phyloP scores from a whole-genome alignment of 2,329 filamentous ascomycete species.

The Verticillium nonalfalfae region DNA sequence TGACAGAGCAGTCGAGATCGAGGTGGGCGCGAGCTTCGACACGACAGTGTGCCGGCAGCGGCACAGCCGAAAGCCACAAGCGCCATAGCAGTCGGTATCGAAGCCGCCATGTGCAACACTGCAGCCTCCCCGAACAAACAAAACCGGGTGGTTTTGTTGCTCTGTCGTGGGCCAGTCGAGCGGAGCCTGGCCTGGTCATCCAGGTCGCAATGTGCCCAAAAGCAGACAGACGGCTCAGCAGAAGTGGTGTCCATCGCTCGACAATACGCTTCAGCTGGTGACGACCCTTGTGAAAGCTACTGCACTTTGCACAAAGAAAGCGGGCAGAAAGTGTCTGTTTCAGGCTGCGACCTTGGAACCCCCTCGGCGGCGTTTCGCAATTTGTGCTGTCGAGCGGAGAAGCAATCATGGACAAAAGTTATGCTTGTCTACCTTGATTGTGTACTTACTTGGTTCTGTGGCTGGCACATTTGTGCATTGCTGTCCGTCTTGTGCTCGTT shows the following conservation, averaged over 20 bases:
- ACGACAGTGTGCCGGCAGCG: neutral
- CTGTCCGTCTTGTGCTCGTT: neutral
- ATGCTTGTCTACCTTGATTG: neutral
- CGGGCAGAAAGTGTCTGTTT: neutral
- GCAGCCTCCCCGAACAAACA: too few relatives aligned
- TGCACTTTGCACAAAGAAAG: neutral
- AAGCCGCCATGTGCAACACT: neutral
- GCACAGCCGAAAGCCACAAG: neutral
- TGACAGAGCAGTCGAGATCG: neutral
- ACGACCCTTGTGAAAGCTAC: too few relatives aligned
- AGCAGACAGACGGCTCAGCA: too few relatives aligned
- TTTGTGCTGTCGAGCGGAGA: neutral
- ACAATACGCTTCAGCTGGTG: neutral
- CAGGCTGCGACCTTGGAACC: neutral
- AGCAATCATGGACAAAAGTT: neutral
- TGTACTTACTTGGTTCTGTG: neutral
- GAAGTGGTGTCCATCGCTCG: neutral
- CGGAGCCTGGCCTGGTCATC: too few relatives aligned
- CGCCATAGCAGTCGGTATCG: neutral
- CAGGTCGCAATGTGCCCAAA: too few relatives aligned
- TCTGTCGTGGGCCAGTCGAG: too few relatives aligned
- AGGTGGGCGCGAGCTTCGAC: neutral
- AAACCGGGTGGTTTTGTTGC: too few relatives aligned
- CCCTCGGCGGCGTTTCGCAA: neutral
- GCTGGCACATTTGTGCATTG: neutral